phyloP scores from a whole-genome alignment of 2,329 filamentous ascomycete species.

The Dryadomyces quercivorus region DNA sequence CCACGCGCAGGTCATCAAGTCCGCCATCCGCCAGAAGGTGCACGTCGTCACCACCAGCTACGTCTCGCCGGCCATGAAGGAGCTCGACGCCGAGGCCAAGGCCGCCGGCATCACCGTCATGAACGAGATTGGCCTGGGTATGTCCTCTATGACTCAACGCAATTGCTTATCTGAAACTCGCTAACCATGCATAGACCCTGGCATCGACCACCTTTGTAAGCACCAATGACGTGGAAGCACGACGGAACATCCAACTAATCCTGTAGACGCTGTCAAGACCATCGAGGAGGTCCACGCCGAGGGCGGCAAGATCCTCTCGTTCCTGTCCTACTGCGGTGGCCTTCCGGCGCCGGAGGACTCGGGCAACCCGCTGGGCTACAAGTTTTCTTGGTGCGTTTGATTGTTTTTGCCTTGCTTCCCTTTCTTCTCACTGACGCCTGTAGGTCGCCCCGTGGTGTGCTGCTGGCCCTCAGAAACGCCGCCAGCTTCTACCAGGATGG shows the following conservation, averaged over 20 bases:
- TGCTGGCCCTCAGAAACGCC: slow-evolving; percentile 77
- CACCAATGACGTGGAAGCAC: not conserved
- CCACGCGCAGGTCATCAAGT: slow-evolving; percentile 84
- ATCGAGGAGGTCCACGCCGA: slow-evolving; percentile 79
- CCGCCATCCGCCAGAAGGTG: slow-evolving; percentile 87
- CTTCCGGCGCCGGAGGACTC: slow-evolving; percentile 60
- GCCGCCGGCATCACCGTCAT: slow-evolving; percentile 91
- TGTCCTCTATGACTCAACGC: not conserved
- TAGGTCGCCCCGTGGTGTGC: slow-evolving; percentile 64
- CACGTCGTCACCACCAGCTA: slow-evolving; percentile 93
- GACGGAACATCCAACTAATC: not conserved
- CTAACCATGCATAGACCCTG: slow-evolving; percentile 38
- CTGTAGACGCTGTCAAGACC: slow-evolving; percentile 67
- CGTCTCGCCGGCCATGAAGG: slow-evolving; percentile 83
- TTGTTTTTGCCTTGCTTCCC: not conserved
- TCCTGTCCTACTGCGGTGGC: slow-evolving; percentile 78
- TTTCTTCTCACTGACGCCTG: not conserved
- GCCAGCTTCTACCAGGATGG: slow-evolving; percentile 75
- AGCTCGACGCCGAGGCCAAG: slow-evolving; percentile 72
- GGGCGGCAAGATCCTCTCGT: slow-evolving; percentile 74
- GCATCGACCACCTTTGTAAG: slow-evolving; percentile 53
- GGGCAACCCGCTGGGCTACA: slow-evolving; percentile 87
- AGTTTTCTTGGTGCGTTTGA: slow-evolving; percentile 54
- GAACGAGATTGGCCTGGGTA: slow-evolving; percentile 75
- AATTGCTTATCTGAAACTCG: not conserved